Percentiles rank a stretch among this genome's conserved stretches.
Evolutionary conservation across 1,284 basidiomycete species (phyloP).

Genomic region (Trichosporon sp.): DNA sequence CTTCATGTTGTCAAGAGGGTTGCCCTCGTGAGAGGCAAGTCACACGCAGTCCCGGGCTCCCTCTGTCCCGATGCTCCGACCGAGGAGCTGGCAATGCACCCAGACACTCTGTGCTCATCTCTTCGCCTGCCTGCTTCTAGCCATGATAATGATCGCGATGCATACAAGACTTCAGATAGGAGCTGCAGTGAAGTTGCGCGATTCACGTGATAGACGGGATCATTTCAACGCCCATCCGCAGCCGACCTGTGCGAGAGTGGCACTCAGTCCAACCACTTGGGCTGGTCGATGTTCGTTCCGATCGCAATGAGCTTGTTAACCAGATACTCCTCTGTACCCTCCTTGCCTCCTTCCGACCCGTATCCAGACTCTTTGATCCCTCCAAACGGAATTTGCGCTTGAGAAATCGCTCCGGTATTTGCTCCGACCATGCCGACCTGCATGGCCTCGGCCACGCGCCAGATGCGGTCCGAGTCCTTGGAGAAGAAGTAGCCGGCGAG

Average conservation of each 20-base stretch:
- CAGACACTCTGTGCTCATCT: too few relatives aligned
- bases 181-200: too few relatives aligned
- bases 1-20: too few relatives aligned
- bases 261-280: background rate
- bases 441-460: conserved; percentile 94
- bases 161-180: too few relatives aligned
- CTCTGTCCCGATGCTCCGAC: too few relatives aligned
- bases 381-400: conserved; percentile 84
- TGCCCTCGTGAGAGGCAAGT: too few relatives aligned
- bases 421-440: conserved; percentile 77
- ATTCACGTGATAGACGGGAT: background rate
- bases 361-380: conserved; percentile 56
- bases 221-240: background rate
- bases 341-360: conserved; percentile 42
- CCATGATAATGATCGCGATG: too few relatives aligned
- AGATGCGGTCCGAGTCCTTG: conserved; percentile 80
- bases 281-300: conserved; percentile 21
- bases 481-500: conserved; percentile 91
- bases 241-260: background rate
- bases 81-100: too few relatives aligned
- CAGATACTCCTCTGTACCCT: conserved; percentile 45
- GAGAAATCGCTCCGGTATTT: conserved; percentile 66
- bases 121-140: too few relatives aligned
- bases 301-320: conserved; percentile 41
- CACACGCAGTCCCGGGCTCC: too few relatives aligned